Evolutionary conservation across 169 alveolate genomes (phyloP).

Genomic region (Plasmodium ovale): DNA sequence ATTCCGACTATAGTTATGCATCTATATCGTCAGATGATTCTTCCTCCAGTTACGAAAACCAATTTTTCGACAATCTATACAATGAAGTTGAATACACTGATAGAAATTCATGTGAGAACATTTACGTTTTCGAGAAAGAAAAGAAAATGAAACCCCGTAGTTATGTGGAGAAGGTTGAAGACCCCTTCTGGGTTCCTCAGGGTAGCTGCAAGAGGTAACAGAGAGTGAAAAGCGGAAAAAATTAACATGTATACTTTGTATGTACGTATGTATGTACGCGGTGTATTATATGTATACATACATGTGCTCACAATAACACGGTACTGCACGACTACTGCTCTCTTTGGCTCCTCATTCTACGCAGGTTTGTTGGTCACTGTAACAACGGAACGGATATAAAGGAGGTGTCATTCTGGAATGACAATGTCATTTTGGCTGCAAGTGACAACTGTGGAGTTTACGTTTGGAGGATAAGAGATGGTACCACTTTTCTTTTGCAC

Average conservation of each 20-base stretch:
- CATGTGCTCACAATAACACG: not conserved
- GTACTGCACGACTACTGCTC: not conserved
- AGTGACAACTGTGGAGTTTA: conserved; percentile 78
- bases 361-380: conserved; percentile 78
- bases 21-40: conserved; percentile 2
- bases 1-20: conserved; percentile 20
- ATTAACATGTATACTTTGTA: not conserved
- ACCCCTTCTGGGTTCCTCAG: conserved; percentile 53
- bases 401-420: conserved; percentile 81
- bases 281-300: not conserved
- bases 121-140: conserved; percentile 23
- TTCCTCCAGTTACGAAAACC: conserved; percentile 18
- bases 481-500: conserved; percentile 3
- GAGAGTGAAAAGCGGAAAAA: conserved; percentile 2
- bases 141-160: not conserved
- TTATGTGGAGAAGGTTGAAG: conserved; percentile 11
- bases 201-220: conserved; percentile 33
- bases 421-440: conserved; percentile 75
- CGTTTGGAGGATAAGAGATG: conserved; percentile 72
- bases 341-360: not conserved
- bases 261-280: not conserved
- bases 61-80: conserved; percentile 17
- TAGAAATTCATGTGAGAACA: not conserved
- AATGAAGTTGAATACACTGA: conserved; percentile 15
- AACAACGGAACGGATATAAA: conserved; percentile 78